These are phyloP conservation scores for Solanum pinnatisectum DNA, from an alignment of 257 asterid genomes.

Conservation along the genomic window DNA sequence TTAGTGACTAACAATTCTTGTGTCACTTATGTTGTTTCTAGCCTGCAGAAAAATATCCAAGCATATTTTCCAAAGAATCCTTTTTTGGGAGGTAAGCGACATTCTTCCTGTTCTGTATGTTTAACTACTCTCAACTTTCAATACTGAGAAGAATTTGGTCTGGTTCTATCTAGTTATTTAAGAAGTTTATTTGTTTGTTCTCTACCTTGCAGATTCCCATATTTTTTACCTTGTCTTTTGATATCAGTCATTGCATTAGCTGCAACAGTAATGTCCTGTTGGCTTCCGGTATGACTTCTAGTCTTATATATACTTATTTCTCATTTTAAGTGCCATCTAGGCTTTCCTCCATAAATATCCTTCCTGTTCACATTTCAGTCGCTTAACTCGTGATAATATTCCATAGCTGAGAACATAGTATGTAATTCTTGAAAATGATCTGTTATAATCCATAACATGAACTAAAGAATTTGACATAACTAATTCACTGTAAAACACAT, in stretches of 20 bases:
- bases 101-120: not conserved
- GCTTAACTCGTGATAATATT: not conserved
- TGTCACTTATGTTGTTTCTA: constrained; percentile 1
- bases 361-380: not conserved
- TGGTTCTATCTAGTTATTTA: not conserved
- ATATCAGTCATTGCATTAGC: constrained; percentile 40
- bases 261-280: constrained; percentile 40
- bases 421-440: not conserved
- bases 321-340: not conserved
- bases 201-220: constrained; percentile 52
- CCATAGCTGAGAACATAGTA: not conserved
- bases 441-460: not conserved
- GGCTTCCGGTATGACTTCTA: constrained; percentile 66
- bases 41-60: constrained; percentile 65
- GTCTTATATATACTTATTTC: not conserved
- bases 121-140: not conserved
- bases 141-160: not conserved
- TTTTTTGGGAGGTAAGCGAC: constrained; percentile 44
- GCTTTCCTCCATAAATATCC: not conserved
- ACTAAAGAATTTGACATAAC: not conserved
- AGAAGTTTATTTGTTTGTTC: not conserved
- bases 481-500: not conserved
- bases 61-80: constrained; percentile 33
- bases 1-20: not conserved
- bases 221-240: constrained; percentile 62